Base-by-base conservation (phyloP, 2,329 filamentous ascomycete species). In the Chrysosphaeria jannelii region DNA sequence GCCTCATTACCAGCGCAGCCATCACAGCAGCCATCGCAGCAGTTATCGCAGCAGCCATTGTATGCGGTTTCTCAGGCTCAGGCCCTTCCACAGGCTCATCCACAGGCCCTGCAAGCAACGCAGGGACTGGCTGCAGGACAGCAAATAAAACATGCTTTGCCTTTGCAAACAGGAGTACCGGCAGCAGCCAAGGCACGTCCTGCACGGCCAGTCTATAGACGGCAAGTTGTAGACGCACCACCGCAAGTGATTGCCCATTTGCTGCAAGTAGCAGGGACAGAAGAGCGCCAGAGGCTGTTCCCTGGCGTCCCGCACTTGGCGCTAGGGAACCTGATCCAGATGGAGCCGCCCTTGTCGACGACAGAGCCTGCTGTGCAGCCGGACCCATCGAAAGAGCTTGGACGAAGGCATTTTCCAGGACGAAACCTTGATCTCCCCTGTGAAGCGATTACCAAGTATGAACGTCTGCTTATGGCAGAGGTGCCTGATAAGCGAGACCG, bases 401-500 rank as follows among this genome's bases (percentile, higher is more conserved):
- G 32, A 13, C 29, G 15, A 14, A 28, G 25, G 19, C 21, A 28
- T 14, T 31, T 33, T 8, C 29, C 31, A 1, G 31, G 31, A 3
- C 30, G 30, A 10, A 31, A 30, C 14, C 15, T 10, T 3, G 21
- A 12, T 6, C 21, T 34, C 4, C 32, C 32, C 1, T 31, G 30
- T 13, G 32, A 34, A 17, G 24, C 29, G 6, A 34, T 34, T 26
- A 27, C 29, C 9, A 23, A 31, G 6, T 34, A 30, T 11, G 29
- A 33, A 11, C 26, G 27, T 3, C 28, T 30, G 1, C 24, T 34
- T 11, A 27, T 24, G 20, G 8, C 21, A 2, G 27, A 29, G 18
- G 25, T 26, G 8, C 23, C 26, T 2, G 29, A 30, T 13, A 25
- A 25, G 15, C 31, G 29, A 16, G 32, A 31, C 8, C 27, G 20